Percentiles rank a stretch among this genome's conserved stretches.
Evolutionary conservation across 805 yeast species (phyloP).

Genomic region (Kodamaea hsintzibuensis): DNA sequence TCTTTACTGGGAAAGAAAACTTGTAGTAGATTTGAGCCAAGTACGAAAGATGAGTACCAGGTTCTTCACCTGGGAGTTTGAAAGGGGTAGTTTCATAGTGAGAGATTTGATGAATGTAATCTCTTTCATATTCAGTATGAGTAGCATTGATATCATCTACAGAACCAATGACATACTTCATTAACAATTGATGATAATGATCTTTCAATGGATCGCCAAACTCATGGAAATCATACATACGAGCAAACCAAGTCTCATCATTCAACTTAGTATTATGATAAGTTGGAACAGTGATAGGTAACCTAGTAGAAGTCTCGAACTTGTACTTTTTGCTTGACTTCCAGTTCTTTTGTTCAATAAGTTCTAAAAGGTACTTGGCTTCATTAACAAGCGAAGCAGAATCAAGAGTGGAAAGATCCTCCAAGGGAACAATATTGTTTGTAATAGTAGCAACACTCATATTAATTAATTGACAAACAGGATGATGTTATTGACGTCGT

Average conservation of each 20-base stretch:
- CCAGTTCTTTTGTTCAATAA: slow-evolving; percentile 14
- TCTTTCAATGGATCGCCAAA: slow-evolving; percentile 14
- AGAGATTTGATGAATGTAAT: slow-evolving; percentile 36
- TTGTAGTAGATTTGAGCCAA: slow-evolving; percentile 33
- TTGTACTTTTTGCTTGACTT: slow-evolving; percentile 13
- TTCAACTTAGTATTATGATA: slow-evolving; percentile 13
- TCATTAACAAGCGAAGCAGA: slow-evolving; percentile 12
- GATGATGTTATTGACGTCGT: too few species aligned
- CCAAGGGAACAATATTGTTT: slow-evolving; percentile 13
- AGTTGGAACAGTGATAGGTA: slow-evolving; percentile 15
- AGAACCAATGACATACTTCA: slow-evolving; percentile 14
- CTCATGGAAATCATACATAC: slow-evolving; percentile 15
- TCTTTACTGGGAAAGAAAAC: slow-evolving; percentile 37
- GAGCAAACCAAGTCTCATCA: slow-evolving; percentile 15
- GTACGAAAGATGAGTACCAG: slow-evolving; percentile 24
- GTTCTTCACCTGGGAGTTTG: slow-evolving; percentile 14
- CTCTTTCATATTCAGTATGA: slow-evolving; percentile 38
- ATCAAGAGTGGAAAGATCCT: slow-evolving; percentile 14
- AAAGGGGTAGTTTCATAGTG: slow-evolving; percentile 24
- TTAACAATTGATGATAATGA: slow-evolving; percentile 11
- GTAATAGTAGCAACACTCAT: slow-evolving; percentile 14
- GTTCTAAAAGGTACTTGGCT: slow-evolving; percentile 14
- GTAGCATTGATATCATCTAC: slow-evolving; percentile 17
- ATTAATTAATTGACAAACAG: background rate
- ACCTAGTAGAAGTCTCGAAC: slow-evolving; percentile 9